Percentiles rank a stretch among this genome's conserved stretches.
phyloP scores from a whole-genome alignment of 805 yeast genomes.

The Ogataea kodamae region DNA sequence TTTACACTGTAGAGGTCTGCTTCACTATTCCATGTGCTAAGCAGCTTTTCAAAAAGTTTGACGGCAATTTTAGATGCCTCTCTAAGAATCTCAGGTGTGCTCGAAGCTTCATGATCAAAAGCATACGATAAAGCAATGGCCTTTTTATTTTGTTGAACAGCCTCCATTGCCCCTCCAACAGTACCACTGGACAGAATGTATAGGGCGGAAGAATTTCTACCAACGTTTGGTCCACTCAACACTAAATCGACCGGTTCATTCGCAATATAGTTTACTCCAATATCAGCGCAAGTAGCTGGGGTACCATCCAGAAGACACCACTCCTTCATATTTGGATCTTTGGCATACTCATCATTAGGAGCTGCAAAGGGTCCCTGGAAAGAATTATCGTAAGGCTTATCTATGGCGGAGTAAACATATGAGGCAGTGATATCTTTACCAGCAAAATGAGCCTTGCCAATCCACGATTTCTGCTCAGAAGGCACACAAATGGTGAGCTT shows the following conservation, averaged over 20 bases:
- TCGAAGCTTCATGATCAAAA: constrained; percentile 49
- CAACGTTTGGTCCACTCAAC: constrained; percentile 92
- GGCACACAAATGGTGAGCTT: constrained; percentile 82
- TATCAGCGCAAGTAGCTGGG: constrained; percentile 93
- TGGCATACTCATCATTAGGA: constrained; percentile 41
- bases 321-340: constrained; percentile 52
- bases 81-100: constrained; percentile 46
- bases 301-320: constrained; percentile 91
- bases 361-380: constrained; percentile 65
- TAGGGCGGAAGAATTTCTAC: constrained; percentile 85
- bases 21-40: constrained; percentile 50
- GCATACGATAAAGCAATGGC: constrained; percentile 86
- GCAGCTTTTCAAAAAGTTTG: constrained; percentile 56
- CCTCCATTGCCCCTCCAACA: constrained; percentile 96
- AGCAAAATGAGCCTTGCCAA: constrained; percentile 94
- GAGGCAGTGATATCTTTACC: constrained; percentile 60
- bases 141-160: constrained; percentile 64
- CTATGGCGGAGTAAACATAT: constrained; percentile 58
- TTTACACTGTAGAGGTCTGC: constrained; percentile 81
- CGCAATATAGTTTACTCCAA: constrained; percentile 74
- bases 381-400: constrained; percentile 43
- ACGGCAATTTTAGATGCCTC: constrained; percentile 71
- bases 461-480: constrained; percentile 87
- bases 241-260: constrained; percentile 74
- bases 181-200: constrained; percentile 92